Conservation (phyloP, 2,329 filamentous ascomycete species). For the Scedosporium apiospermum region DNA sequence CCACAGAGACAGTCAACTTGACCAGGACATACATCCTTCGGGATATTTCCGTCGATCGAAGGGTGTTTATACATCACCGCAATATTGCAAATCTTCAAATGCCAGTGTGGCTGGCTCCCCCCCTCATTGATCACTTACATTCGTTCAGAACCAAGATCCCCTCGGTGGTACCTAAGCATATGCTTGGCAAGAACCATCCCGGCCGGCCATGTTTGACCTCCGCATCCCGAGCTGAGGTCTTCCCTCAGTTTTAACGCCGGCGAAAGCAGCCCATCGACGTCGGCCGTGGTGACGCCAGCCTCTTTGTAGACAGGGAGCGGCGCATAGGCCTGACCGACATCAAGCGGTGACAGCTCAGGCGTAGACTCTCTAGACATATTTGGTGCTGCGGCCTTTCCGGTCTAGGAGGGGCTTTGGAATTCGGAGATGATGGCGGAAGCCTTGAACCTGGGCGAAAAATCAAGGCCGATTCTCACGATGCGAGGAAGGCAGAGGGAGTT, state of each 20-base stretch:
- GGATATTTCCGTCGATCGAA: too few relatives aligned
- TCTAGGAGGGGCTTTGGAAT: not conserved
- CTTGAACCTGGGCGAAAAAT: too few relatives aligned
- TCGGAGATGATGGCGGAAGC: not conserved
- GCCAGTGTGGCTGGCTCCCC: too few relatives aligned
- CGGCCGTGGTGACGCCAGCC: constrained; percentile 39
- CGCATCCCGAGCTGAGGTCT: constrained; percentile 80
- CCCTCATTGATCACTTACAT: constrained; percentile 55
- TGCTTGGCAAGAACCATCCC: constrained; percentile 84
- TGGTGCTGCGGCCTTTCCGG: not conserved
- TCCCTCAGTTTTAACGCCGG: constrained; percentile 69
- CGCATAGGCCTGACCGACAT: constrained; percentile 44
- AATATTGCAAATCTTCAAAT: too few relatives aligned
- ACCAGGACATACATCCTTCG: too few relatives aligned
- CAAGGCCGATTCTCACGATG: too few relatives aligned
- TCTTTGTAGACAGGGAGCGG: constrained; percentile 51
- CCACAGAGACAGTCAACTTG: too few relatives aligned
- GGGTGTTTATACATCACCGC: too few relatives aligned
- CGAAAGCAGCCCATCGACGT: constrained; percentile 66
- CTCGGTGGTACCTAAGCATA: constrained; percentile 63
- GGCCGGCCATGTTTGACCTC: constrained; percentile 89
- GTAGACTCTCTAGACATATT: constrained; percentile 23
- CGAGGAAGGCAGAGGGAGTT: too few relatives aligned
- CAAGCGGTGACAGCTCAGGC: constrained; percentile 39
- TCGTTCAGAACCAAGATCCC: constrained; percentile 53